These are phyloP conservation scores for Aspergillus sp. DNA, from an alignment of 2,329 filamentous ascomycete genomes.

Conservation along the genomic window DNA sequence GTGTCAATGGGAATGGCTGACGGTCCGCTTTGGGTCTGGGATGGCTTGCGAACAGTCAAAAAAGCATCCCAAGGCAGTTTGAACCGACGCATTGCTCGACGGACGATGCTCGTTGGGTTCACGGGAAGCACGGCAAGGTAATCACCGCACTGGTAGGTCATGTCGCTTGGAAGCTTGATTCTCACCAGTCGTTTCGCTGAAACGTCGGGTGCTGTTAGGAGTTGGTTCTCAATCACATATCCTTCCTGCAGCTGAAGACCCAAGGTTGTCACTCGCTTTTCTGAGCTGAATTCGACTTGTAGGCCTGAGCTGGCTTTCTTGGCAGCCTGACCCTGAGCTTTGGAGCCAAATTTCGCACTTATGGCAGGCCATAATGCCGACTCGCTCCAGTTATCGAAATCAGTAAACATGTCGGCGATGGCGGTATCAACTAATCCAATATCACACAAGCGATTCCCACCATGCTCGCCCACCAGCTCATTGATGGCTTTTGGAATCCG, in stretches of 20 bases:
- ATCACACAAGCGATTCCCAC: conserved; percentile 51
- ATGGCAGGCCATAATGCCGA: conserved; percentile 56
- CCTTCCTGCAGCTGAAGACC: conserved; percentile 66
- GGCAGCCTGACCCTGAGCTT: neutral
- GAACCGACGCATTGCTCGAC: conserved; percentile 65
- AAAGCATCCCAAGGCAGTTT: conserved; percentile 68
- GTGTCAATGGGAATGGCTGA: conserved; percentile 54
- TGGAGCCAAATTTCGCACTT: conserved; percentile 38
- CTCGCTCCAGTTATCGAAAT: conserved; percentile 70
- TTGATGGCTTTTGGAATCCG: conserved; percentile 66
- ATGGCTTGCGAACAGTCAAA: conserved; percentile 60
- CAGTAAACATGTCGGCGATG: conserved; percentile 65
- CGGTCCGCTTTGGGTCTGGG: conserved; percentile 44
- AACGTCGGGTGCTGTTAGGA: conserved; percentile 54
- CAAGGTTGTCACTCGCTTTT: conserved; percentile 57
- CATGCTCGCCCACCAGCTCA: conserved; percentile 52
- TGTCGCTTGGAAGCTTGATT: conserved; percentile 65
- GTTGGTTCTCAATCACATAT: conserved; percentile 56
- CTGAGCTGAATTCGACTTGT: conserved; percentile 55
- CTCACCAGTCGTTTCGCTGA: conserved; percentile 66
- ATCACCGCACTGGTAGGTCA: conserved; percentile 71
- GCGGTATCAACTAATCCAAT: conserved; percentile 63
- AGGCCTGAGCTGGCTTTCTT: conserved; percentile 37
- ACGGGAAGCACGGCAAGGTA: conserved; percentile 74
- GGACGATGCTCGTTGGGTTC: conserved; percentile 64